Base-by-base conservation (phyloP, 2,329 filamentous ascomycete species). In the Hypoxylon sp. region DNA sequence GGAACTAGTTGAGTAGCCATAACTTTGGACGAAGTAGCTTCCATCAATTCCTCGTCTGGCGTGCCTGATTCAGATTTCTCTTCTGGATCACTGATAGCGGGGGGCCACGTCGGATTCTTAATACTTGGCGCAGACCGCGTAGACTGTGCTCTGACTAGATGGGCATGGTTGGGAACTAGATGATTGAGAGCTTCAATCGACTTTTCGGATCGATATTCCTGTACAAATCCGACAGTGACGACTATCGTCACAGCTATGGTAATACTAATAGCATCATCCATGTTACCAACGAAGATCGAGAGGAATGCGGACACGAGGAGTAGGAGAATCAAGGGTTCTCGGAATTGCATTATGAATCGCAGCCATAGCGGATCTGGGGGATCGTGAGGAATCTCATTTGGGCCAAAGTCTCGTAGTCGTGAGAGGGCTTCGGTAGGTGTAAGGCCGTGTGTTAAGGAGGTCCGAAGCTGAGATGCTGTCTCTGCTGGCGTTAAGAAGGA, bases 201-300 rank as follows among this genome's bases (percentile, higher is more conserved):
- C 80, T 99, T 97, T 79, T 99, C 96, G 6, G 96, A 98, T 65
- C 96, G 87, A 79, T 99, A 99, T 81, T 99, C 96, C 78, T 99
- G 96, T 57, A 98, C 89, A 74, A 99, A 99, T 1, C 95, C 96
- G 45, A 99, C 96, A 0, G 91, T 92, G 23, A 99, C 94, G 5
- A 99, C 96, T 73, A 99, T 99, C 25, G 94, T 97, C 21, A 99
- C 96, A 1, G 96, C 96, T 32, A 97, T 90, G 0, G 95, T 92
- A 76, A 99, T 99, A 80, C 95, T 98, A 74, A 99, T 83, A 5
- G 95, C 95, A 82, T 99, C 97, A 75, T 98, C 95, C 77, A 91
- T 90, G 77, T 99, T 99, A 56, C 94, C 94, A 79, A 99, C 91
- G 46, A 98, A 80, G 52, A 98, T 88, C 0, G 95, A 98, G 41